Evolutionary conservation across 2,329 filamentous ascomycete species (phyloP).

Genomic region (Emericellopsis atlantica): DNA sequence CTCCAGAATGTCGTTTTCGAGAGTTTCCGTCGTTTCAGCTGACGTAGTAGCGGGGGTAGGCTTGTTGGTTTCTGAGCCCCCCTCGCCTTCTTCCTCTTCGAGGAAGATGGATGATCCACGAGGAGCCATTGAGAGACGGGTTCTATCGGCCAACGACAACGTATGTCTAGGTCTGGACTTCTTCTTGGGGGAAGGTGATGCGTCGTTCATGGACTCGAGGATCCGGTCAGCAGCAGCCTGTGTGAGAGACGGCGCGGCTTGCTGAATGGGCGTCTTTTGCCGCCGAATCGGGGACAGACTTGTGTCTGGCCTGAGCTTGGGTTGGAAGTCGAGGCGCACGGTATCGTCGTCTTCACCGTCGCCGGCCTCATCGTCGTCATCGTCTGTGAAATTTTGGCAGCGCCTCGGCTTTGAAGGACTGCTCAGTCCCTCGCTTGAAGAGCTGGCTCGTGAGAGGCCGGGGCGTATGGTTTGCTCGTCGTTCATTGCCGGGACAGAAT

Average conservation of each 20-base stretch:
- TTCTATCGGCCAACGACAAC: constrained; percentile 63
- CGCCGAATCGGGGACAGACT: neutral
- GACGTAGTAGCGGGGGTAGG: constrained; percentile 1
- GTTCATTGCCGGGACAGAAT: constrained; percentile 6
- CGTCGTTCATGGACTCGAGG: constrained; percentile 37
- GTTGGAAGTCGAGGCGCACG: neutral
- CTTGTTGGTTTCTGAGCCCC: constrained; percentile 4
- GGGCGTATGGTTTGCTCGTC: constrained; percentile 10
- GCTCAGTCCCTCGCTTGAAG: too few relatives aligned
- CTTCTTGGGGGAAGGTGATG: constrained; percentile 46
- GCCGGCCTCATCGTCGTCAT: neutral
- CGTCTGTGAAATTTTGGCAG: neutral
- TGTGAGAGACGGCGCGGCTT: constrained; percentile 21
- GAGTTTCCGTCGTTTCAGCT: neutral
- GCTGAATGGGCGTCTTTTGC: neutral
- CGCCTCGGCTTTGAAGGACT: too few relatives aligned
- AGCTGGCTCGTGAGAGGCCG: too few relatives aligned
- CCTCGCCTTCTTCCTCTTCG: constrained; percentile 11
- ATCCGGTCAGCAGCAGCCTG: constrained; percentile 44
- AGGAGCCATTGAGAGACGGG: constrained; percentile 62
- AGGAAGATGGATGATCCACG: constrained; percentile 31
- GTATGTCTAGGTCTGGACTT: constrained; percentile 34
- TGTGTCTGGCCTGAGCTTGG: neutral
- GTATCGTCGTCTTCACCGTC: neutral
- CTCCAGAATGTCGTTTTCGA: constrained; percentile 20